These are phyloP conservation scores for Lactifluus subvellereus DNA, from an alignment of 768 basidiomycete species.

Conservation along the genomic window DNA sequence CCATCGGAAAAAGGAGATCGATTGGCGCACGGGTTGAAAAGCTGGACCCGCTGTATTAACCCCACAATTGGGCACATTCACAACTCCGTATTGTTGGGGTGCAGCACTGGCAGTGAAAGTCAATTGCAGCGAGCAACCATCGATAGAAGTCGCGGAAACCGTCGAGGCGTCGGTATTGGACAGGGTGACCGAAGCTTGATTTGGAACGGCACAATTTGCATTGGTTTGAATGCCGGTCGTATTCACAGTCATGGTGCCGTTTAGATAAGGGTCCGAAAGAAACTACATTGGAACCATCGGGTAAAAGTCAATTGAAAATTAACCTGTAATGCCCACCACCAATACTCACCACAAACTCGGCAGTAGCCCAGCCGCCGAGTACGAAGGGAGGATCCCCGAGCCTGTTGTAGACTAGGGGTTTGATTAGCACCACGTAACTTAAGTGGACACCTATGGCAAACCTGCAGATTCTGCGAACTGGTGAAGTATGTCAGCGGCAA, in stretches of 20 bases:
- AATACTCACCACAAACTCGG: conserved; percentile 43
- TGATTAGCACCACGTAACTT: conserved; percentile 32
- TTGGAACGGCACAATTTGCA: conserved; percentile 43
- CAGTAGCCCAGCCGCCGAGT: conserved; percentile 45
- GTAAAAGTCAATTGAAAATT: neutral
- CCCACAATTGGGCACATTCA: conserved; percentile 34
- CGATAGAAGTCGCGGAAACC: conserved; percentile 41
- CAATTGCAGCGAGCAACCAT: conserved; percentile 40
- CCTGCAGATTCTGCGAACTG: conserved; percentile 23
- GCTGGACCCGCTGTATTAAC: conserved; percentile 30
- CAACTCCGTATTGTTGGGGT: conserved; percentile 46
- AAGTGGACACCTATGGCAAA: neutral
- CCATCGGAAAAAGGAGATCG: neutral
- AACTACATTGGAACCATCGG: conserved; percentile 33
- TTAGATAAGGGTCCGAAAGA: conserved; percentile 39
- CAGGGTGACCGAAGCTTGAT: conserved; percentile 21
- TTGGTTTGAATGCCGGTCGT: conserved; percentile 45
- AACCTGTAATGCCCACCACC: conserved; percentile 8
- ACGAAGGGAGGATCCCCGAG: conserved; percentile 58
- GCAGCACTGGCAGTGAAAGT: conserved; percentile 37
- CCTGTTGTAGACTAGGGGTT: conserved; percentile 40
- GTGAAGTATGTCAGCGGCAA: neutral
- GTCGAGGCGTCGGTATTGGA: conserved; percentile 32
- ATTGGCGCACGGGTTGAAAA: conserved; percentile 36
- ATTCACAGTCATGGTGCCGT: conserved; percentile 48